Base-by-base conservation (phyloP, 2,329 filamentous ascomycete species). In the Arthrobotrys conoides region DNA sequence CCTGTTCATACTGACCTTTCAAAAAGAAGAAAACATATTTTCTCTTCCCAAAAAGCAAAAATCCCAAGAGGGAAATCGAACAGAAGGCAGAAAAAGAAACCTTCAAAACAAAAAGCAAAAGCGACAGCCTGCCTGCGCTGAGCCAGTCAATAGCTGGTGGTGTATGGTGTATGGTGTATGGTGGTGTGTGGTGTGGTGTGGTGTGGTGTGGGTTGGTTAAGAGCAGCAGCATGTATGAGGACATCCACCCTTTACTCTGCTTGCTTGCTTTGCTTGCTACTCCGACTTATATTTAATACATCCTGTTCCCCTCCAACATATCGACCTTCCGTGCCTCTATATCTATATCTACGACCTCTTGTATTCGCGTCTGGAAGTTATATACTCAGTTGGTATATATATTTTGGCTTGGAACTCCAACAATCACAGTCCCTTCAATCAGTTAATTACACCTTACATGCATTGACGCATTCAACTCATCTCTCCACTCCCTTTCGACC, bases 241-340 rank as follows among this genome's bases (percentile, higher is more conserved):
- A 53, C 49, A 55, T 55, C 51, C 51, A 55, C 51, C 51, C 44
- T 44, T 71, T 12, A 53, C 68, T 63, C 27, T 41, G 36, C 38
- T 22, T 36, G 33, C 38, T 22, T 36, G 33, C 30, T n/a, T n/a
- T n/a, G n/a, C n/a, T n/a, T 68, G 18, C 24, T 36, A 36, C 53
- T 57, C 53, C 30, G 48, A 24, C 67, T 76, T 76, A 76, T 30
- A 30, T 30, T 30, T 30, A 76, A 76, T 76, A 76, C 72, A 76
- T 65, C 57, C 36, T 51, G 57, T 57, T 70, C 66, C 72, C 72
- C 72, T 70, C 72, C 53, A 61, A 69, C 61, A 55, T 57, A 67
- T 69, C 53, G 36, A 33, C 20, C 30, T 48, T 24, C 55, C 38
- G 38, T 61, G 59, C 61, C 53, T 69, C 53, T n/a, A n/a, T n/a